phyloP scores from a whole-genome alignment of 2,329 filamentous ascomycete species.

The Neoascochyta sp. region DNA sequence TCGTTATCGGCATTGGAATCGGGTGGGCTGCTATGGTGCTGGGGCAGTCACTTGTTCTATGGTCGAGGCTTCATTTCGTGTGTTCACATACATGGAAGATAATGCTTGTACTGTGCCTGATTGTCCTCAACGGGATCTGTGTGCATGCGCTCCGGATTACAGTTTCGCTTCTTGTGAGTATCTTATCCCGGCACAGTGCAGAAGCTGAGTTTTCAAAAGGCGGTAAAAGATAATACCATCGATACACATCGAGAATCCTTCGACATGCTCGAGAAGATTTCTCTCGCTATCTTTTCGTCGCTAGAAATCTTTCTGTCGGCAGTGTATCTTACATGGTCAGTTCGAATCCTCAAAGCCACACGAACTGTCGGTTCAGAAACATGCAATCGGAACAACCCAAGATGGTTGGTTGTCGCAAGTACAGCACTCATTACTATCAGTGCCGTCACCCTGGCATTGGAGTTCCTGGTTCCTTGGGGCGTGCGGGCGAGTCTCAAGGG shows the following conservation, averaged over 20 bases:
- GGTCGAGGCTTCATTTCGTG: conserved; percentile 56
- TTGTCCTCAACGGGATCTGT: conserved; percentile 46
- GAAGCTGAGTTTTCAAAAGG: conserved; percentile 1
- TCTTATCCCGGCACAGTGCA: conserved; percentile 34
- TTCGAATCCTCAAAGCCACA: conserved; percentile 37
- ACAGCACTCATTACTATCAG: no score
- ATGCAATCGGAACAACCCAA: no score
- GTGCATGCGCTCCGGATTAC: conserved; percentile 30
- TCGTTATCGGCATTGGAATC: conserved; percentile 41
- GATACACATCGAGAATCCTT: conserved; percentile 12
- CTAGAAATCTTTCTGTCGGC: conserved; percentile 30
- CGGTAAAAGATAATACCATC: conserved; percentile 21
- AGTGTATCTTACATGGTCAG: conserved; percentile 48
- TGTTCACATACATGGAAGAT: conserved; percentile 47
- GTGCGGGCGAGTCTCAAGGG: conserved; percentile 30
- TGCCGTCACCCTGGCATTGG: conserved; percentile 22
- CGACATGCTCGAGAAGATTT: conserved; percentile 27
- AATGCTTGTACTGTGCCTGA: conserved; percentile 50
- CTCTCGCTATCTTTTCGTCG: conserved; percentile 33
- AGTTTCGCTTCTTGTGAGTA: conserved; percentile 49
- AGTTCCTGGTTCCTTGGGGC: conserved; percentile 19
- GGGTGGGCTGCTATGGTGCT: conserved; percentile 58
- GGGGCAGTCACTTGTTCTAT: conserved; percentile 56
- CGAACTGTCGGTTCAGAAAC: no score
- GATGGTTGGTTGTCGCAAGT: no score